Percentiles rank a stretch among this genome's conserved stretches.
These are phyloP conservation scores for Tetracentron sinense DNA, from an alignment of 164 flowering plant species.

Conservation along the genomic window DNA sequence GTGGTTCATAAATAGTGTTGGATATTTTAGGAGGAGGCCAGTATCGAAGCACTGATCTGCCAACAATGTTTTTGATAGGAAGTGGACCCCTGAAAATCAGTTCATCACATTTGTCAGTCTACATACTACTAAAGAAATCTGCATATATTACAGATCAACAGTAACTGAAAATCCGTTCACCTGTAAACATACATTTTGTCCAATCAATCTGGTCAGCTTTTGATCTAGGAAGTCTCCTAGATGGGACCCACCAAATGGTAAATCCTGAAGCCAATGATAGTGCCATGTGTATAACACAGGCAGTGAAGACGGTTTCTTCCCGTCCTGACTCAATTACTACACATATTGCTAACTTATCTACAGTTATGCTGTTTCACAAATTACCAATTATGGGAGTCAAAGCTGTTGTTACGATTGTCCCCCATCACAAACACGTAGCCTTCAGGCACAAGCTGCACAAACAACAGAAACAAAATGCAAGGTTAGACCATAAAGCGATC, in stretches of 20 bases:
- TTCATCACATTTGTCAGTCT: constrained; percentile 5
- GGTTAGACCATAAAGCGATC: not conserved
- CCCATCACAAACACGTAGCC: constrained; percentile 96
- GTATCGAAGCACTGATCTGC: constrained; percentile 84
- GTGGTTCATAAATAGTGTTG: constrained; percentile 36
- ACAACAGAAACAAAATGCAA: constrained; percentile 3
- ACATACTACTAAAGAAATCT: not conserved
- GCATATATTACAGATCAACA: not conserved
- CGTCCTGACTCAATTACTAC: not conserved
- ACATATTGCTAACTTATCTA: not conserved
- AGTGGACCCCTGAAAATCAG: constrained; percentile 85
- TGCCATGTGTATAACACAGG: not conserved
- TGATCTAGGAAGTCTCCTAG: not conserved
- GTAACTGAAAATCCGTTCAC: constrained; percentile 1
- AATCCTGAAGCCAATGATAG: no score
- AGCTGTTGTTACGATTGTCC: constrained; percentile 94
- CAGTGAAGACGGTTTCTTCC: not conserved
- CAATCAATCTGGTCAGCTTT: no score
- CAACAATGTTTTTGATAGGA: constrained; percentile 75
- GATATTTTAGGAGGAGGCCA: constrained; percentile 89
- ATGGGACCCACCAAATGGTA: not conserved
- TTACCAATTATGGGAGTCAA: constrained; percentile 94
- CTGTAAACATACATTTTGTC: not conserved
- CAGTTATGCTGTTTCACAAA: not conserved
- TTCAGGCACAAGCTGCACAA: constrained; percentile 81